phyloP scores from a whole-genome alignment of 352 stramenopile species.

The Pythium vanterpoolii region DNA sequence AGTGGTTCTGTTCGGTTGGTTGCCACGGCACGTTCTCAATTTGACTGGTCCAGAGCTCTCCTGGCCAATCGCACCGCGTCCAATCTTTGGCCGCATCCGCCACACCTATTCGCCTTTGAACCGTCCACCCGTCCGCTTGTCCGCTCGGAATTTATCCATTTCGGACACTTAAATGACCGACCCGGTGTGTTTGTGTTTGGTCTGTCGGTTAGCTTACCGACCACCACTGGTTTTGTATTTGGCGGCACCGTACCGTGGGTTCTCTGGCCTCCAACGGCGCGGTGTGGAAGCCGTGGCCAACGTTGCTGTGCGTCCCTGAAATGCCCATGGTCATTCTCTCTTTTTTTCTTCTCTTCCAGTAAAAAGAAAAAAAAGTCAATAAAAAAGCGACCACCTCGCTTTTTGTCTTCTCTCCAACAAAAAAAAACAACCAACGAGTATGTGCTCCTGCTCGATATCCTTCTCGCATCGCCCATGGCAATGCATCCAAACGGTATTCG shows the following conservation, averaged over 20 bases:
- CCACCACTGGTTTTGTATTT: constrained; percentile 4
- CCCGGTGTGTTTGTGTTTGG: background rate
- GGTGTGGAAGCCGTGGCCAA: constrained; percentile 10
- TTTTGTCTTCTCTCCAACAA: constrained; percentile 28
- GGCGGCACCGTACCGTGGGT: background rate
- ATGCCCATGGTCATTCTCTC: constrained; percentile 58
- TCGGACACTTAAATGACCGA: constrained; percentile 20
- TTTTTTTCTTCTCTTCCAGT: constrained; percentile 86
- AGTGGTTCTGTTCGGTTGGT: constrained; percentile 17
- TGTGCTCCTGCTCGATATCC: background rate
- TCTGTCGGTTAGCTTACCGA: constrained; percentile 15
- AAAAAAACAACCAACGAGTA: constrained; percentile 40
- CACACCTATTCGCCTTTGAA: constrained; percentile 13
- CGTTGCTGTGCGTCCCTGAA: constrained; percentile 14
- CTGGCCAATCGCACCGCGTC: background rate
- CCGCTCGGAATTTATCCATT: constrained; percentile 18
- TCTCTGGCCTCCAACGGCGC: constrained; percentile 1
- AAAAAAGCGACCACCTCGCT: constrained; percentile 54
- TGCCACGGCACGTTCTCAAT: constrained; percentile 14
- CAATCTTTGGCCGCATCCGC: constrained; percentile 22
- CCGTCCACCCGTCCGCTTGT: constrained; percentile 16
- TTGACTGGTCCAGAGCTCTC: constrained; percentile 27
- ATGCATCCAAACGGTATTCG: too few species aligned
- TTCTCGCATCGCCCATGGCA: background rate
- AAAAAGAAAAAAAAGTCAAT: constrained; percentile 82